These are phyloP conservation scores for Perkinsus olseni DNA, from an alignment of 169 alveolate species.

Conservation along the genomic window DNA sequence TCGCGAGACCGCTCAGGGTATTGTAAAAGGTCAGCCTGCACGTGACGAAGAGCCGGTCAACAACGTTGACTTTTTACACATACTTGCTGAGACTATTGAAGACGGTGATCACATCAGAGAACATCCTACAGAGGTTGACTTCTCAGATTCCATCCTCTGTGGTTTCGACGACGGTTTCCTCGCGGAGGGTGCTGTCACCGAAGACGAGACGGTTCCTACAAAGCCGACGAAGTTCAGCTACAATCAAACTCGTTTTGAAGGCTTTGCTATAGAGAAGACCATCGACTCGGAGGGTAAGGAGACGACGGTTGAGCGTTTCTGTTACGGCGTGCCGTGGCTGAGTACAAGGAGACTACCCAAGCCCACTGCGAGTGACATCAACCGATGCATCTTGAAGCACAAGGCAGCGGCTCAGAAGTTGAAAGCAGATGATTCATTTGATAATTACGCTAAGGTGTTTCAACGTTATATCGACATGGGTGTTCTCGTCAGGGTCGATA, in stretches of 20 bases:
- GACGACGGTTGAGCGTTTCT: background rate
- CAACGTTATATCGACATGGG: background rate
- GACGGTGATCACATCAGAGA: too few relatives aligned
- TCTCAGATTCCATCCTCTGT: background rate
- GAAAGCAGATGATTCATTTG: background rate
- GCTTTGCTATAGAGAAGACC: background rate
- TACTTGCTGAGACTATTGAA: background rate
- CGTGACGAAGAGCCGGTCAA: background rate
- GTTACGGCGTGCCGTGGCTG: background rate
- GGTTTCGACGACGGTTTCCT: background rate
- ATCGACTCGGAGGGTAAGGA: background rate
- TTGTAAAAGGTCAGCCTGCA: background rate
- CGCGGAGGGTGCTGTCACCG: background rate
- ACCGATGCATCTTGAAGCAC: background rate
- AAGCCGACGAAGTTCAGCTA: background rate
- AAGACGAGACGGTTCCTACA: background rate
- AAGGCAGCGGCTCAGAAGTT: background rate
- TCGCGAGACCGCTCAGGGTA: too few relatives aligned
- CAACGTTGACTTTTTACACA: background rate
- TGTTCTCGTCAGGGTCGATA: background rate
- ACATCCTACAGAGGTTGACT: background rate
- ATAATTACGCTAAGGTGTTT: background rate
- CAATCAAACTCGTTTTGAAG: background rate
- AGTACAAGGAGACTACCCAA: background rate
- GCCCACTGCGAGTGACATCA: background rate